Percentiles rank a stretch among this genome's conserved stretches.
Evolutionary conservation across 495 filamentous ascomycete species (phyloP).

Genomic region (Penicillium steckii): DNA sequence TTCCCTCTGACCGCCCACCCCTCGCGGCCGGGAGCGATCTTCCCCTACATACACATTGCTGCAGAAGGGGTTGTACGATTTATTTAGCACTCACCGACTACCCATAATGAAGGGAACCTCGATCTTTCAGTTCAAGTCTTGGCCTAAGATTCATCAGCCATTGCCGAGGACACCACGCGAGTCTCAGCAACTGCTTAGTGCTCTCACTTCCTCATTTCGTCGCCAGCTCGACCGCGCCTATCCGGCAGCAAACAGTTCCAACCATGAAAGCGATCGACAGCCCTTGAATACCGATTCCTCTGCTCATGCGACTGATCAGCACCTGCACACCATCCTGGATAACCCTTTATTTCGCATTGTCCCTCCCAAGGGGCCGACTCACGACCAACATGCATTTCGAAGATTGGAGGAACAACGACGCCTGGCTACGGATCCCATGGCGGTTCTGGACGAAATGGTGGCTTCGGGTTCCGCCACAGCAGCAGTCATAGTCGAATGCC

Average conservation of each 20-base stretch:
- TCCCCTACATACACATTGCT: not conserved
- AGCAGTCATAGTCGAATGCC: slow-evolving; percentile 20
- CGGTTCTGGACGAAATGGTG: slow-evolving; percentile 39
- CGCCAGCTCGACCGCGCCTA: slow-evolving; percentile 68
- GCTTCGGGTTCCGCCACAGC: slow-evolving; percentile 37
- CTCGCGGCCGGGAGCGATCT: slow-evolving; percentile 14
- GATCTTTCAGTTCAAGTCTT: slow-evolving; percentile 43
- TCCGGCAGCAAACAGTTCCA: slow-evolving; percentile 33
- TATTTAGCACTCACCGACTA: slow-evolving; percentile 19
- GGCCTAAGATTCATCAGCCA: slow-evolving; percentile 67
- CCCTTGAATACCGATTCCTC: slow-evolving; percentile 29
- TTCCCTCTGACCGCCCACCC: slow-evolving; percentile 23
- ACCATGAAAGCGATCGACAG: slow-evolving; percentile 16
- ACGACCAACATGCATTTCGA: slow-evolving; percentile 8
- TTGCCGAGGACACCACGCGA: slow-evolving; percentile 63
- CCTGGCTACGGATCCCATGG: slow-evolving; percentile 35
- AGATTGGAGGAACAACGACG: slow-evolving; percentile 15
- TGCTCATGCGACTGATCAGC: slow-evolving; percentile 48
- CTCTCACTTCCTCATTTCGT: slow-evolving; percentile 75
- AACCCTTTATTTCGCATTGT: slow-evolving; percentile 58
- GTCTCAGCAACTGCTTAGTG: slow-evolving; percentile 64
- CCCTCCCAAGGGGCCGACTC: slow-evolving; percentile 20
- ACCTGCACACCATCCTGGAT: slow-evolving; percentile 65
- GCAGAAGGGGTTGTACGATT: not conserved
- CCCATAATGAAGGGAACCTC: slow-evolving; percentile 44